Conservation (phyloP, 208 protist species). For the Trypanosoma grayi region DNA sequence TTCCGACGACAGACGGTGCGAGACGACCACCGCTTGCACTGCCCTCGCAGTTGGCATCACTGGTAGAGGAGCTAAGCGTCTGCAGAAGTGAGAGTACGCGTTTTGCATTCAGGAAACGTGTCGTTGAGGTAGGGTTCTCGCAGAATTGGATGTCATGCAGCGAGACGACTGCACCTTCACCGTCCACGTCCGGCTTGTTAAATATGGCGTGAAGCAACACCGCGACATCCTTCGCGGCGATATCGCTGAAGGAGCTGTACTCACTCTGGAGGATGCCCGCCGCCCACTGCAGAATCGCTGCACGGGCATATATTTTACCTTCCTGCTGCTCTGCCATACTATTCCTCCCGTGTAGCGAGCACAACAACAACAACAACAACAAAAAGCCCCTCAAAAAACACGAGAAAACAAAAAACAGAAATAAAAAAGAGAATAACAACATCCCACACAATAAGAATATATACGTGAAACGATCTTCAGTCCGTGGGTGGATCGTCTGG, state of each 20-base stretch:
- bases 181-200: conserved; percentile 3
- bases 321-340: conserved; percentile 9
- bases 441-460: no score
- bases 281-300: conserved; percentile 60
- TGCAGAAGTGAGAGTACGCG: conserved; percentile 57
- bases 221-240: conserved; percentile 56
- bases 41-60: not conserved
- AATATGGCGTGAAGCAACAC: conserved; percentile 72
- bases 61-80: conserved; percentile 29
- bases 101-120: conserved; percentile 53
- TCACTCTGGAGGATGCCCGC: conserved; percentile 38
- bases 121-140: conserved; percentile 20
- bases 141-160: conserved; percentile 52
- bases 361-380: conserved; percentile 10
- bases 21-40: conserved; percentile 8
- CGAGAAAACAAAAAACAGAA: conserved; percentile 11
- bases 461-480: no score
- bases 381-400: not conserved
- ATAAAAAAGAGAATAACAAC: not conserved
- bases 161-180: conserved; percentile 21
- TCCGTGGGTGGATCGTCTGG: no score
- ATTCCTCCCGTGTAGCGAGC: not conserved
- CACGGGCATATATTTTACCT: conserved; percentile 43
- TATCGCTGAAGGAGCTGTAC: conserved; percentile 46
- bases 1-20: conserved; percentile 21